Conservation (phyloP, 106 monocot species). For the Iris macrosiphon region DNA sequence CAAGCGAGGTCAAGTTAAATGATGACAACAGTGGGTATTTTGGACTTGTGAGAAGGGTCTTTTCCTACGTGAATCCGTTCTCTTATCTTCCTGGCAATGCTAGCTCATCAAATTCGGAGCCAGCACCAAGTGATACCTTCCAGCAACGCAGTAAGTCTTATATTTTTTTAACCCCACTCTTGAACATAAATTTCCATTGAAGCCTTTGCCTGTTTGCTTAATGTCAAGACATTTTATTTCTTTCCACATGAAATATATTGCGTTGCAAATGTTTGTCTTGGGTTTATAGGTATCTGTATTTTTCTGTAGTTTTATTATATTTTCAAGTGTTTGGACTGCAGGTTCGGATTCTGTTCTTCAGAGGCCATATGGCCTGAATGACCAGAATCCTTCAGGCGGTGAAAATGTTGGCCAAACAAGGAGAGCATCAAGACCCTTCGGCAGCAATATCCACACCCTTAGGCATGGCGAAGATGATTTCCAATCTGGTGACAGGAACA, state of each 20-base stretch:
- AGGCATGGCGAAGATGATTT: conserved; percentile 50
- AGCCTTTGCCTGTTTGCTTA: too few species aligned
- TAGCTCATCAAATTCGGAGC: conserved; percentile 28
- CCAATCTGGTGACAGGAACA: conserved; percentile 49
- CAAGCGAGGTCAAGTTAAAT: conserved; percentile 10
- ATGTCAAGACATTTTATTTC: too few species aligned
- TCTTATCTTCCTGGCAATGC: conserved; percentile 53
- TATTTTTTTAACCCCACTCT: too few species aligned
- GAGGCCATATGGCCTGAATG: conserved; percentile 7
- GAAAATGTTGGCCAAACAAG: conserved; percentile 5
- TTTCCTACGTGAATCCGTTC: conserved; percentile 78
- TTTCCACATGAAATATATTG: too few species aligned
- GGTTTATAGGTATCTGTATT: too few species aligned
- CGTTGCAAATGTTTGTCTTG: too few species aligned
- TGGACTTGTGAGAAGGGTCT: conserved; percentile 44
- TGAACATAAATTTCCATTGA: too few species aligned
- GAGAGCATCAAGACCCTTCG: conserved; percentile 33
- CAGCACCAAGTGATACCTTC: conserved; percentile 16
- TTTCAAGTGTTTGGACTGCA: too few species aligned
- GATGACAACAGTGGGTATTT: conserved; percentile 49
- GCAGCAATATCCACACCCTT: conserved; percentile 81
- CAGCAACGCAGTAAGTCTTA: conserved; percentile 55
- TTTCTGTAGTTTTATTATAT: too few species aligned
- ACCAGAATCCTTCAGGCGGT: conserved; percentile 2
- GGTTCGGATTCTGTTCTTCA: conserved; percentile 23